These are phyloP conservation scores for Ustilago nuda DNA, from an alignment of 1,284 basidiomycete genomes.

Conservation along the genomic window DNA sequence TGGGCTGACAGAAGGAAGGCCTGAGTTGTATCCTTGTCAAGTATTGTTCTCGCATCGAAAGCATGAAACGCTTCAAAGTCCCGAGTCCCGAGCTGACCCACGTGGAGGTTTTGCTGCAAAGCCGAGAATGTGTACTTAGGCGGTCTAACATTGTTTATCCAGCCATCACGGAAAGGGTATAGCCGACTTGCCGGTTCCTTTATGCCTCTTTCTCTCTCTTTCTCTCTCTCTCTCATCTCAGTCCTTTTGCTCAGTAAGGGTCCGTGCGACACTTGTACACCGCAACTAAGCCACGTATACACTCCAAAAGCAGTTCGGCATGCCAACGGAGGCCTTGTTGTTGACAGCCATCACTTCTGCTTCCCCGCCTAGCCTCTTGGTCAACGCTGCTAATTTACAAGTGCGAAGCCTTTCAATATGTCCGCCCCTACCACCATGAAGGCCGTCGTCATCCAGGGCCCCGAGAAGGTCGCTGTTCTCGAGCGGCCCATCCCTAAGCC, in stretches of 20 bases:
- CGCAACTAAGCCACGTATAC: not conserved
- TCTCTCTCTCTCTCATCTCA: not conserved
- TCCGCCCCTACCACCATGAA: conserved; percentile 58
- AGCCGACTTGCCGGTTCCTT: conserved; percentile 3
- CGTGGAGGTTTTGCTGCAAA: conserved; percentile 11
- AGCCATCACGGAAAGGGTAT: not conserved
- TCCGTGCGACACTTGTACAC: conserved; percentile 3
- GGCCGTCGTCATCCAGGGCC: conserved; percentile 61
- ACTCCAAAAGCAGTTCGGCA: not conserved
- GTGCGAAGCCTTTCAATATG: conserved; percentile 12
- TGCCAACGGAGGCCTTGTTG: not conserved
- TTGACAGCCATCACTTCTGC: not conserved
- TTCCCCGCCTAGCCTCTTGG: not conserved
- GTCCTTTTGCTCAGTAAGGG: not conserved
- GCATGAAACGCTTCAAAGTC: conserved; percentile 4
- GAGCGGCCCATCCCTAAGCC: conserved; percentile 60
- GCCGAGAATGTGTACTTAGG: not conserved
- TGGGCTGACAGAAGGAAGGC: not conserved
- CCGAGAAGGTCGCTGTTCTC: conserved; percentile 59
- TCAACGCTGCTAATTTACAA: not conserved
- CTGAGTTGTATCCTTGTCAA: not conserved
- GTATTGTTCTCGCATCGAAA: not conserved
- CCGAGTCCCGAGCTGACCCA: conserved; percentile 23
- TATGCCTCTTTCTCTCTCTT: not conserved
- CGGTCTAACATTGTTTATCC: not conserved